These are phyloP conservation scores for Flaveria bidentis DNA, from an alignment of 129 eudicot species.

Conservation along the genomic window DNA sequence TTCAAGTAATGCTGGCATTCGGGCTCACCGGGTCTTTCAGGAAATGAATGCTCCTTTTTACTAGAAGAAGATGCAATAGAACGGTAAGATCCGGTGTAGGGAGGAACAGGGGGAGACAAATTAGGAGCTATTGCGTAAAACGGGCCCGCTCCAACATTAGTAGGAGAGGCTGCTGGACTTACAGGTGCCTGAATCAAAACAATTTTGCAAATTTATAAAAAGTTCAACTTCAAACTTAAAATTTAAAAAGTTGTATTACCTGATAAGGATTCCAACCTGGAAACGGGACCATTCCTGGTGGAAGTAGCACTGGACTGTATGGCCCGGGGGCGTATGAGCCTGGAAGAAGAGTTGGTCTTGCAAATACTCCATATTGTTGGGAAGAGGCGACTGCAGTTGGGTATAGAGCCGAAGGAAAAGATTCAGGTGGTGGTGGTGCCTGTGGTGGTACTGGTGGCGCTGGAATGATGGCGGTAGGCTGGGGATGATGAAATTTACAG, in stretches of 20 bases:
- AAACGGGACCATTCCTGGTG: slow-evolving; percentile 79
- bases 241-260: slow-evolving; percentile 36
- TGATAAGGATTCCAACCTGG: slow-evolving; percentile 84
- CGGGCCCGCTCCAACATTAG: slow-evolving; percentile 56
- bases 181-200: slow-evolving; percentile 47
- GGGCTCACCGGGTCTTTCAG: slow-evolving; percentile 90
- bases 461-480: slow-evolving; percentile 48
- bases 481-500: slow-evolving; percentile 98
- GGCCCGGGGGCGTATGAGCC: slow-evolving; percentile 81
- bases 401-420: slow-evolving; percentile 45
- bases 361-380: slow-evolving; percentile 70
- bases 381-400: slow-evolving; percentile 27
- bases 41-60: slow-evolving; percentile 57
- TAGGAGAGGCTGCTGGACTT: slow-evolving; percentile 54
- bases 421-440: slow-evolving; percentile 28
- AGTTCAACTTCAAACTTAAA: not conserved
- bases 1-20: slow-evolving; percentile 84
- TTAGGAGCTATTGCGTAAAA: slow-evolving; percentile 65
- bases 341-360: slow-evolving; percentile 72
- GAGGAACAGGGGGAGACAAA: slow-evolving; percentile 64
- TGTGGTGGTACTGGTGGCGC: slow-evolving; percentile 33
- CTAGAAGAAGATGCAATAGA: slow-evolving; percentile 62
- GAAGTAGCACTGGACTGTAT: slow-evolving; percentile 66
- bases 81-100: slow-evolving; percentile 62
- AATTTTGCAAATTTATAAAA: not conserved